Evolutionary conservation across 2,329 filamentous ascomycete genomes (phyloP), one percentile per base, ranked within the genome.

Genomic region (Phoma herbarum): DNA sequence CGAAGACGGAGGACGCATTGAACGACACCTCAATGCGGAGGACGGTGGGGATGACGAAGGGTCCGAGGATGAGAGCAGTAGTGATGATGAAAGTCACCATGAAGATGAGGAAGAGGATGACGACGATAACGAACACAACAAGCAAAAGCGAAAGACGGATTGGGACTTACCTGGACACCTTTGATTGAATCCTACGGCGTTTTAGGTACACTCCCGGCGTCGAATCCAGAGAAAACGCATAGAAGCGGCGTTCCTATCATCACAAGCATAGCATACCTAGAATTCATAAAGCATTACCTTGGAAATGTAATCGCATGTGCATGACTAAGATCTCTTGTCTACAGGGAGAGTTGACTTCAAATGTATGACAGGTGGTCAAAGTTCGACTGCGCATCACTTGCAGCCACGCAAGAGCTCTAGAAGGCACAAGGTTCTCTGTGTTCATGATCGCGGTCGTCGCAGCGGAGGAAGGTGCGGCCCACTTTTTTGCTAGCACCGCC

Each of bases 101-200:
- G 74, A 75, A 10, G 72, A 73, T 4, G 73, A 74, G 8, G 70
- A 71, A 2, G 67, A 70, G 12, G 62, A 70, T 8, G 69, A 71
- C 2, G 69, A 69, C 6, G 69, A 66, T 12, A 60, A 62, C 18
- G 61, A 67, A 22, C 64, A 65, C 8, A 66, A 68, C 25, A 63
- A 65, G 37, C 56, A 53, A n/a, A 53, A 48, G 22, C 43, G 50
- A 14, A 53, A 39, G 42, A 71, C 71, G 41, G 70, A 75, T 33
- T 70, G 74, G 51, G 69, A 75, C 49, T 55, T 78, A n/a, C 73
- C 75, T 57, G 75, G 75, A 12, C 75, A 78, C 63, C 69, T 69
- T n/a, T 63, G 57, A 46, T 28, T 46, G 48, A 18, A 22, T 39
- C 20, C 47, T 25, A 52, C 23, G 60, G 63, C 59, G 53, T 68